phyloP scores from a whole-genome alignment of 805 yeast species.

The Candida tibetensis region DNA sequence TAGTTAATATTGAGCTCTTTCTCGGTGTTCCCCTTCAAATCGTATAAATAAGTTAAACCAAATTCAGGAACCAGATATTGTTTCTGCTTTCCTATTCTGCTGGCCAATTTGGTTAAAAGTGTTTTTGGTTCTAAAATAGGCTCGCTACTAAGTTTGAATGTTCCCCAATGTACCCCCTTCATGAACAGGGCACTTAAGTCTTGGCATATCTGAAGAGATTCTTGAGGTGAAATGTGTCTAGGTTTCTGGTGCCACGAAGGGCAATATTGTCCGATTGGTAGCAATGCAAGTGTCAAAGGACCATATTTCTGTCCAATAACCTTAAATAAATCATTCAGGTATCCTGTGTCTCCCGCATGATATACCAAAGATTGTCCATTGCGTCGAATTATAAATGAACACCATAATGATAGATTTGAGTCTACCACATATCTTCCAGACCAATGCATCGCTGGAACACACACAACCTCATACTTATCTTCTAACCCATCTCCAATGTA shows the following conservation, averaged over 20 bases:
- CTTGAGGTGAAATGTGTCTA: slow-evolving; percentile 81
- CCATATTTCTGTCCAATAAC: slow-evolving; percentile 67
- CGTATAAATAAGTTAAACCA: slow-evolving; percentile 66
- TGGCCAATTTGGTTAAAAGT: slow-evolving; percentile 51
- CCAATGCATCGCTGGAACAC: slow-evolving; percentile 98
- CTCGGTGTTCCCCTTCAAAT: slow-evolving; percentile 22
- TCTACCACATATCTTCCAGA: slow-evolving; percentile 83
- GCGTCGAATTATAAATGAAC: slow-evolving; percentile 71
- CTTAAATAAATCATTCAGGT: slow-evolving; percentile 66
- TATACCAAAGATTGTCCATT: slow-evolving; percentile 70
- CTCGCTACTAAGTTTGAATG: slow-evolving; percentile 86
- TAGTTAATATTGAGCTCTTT: too few species aligned
- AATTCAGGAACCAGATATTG: slow-evolving; percentile 65
- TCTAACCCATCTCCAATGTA: slow-evolving; percentile 35
- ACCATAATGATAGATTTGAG: slow-evolving; percentile 82
- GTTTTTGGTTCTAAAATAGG: slow-evolving; percentile 80
- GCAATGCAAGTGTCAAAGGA: slow-evolving; percentile 53
- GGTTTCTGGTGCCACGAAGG: slow-evolving; percentile 94
- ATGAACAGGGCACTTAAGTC: slow-evolving; percentile 60
- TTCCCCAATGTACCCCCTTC: slow-evolving; percentile 96
- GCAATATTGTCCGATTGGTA: slow-evolving; percentile 94
- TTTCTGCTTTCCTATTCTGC: slow-evolving; percentile 28
- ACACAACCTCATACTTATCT: slow-evolving; percentile 71
- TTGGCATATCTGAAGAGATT: slow-evolving; percentile 64
- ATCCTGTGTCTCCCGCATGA: slow-evolving; percentile 97